Evolutionary conservation across 73 alveolate genomes (phyloP).

Genomic region (Breviolum minutum): DNA sequence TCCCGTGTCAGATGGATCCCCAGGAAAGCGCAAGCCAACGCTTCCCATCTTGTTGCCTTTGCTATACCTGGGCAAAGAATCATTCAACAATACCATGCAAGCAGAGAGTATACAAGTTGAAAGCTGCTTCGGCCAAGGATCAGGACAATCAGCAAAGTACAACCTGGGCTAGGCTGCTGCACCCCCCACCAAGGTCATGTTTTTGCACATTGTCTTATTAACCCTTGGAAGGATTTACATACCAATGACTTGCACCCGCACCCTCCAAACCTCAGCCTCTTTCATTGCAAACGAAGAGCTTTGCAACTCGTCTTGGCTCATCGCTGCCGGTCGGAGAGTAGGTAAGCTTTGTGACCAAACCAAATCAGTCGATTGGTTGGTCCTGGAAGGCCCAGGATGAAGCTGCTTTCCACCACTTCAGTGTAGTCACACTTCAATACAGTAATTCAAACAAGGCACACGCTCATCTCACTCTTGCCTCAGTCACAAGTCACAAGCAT

Average conservation of each 20-base stretch:
- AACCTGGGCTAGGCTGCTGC: background rate
- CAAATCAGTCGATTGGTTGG: background rate
- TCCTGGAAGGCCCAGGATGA: background rate
- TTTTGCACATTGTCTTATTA: background rate
- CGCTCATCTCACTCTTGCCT: slow-evolving; percentile 28
- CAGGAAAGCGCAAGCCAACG: slow-evolving; percentile 78
- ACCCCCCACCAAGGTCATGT: too few species aligned
- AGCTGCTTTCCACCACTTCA: background rate
- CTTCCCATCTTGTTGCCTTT: slow-evolving; percentile 22
- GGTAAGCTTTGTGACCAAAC: slow-evolving; percentile 30
- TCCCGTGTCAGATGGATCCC: slow-evolving; percentile 36
- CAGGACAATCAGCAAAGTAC: slow-evolving; percentile 38
- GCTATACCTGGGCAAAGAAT: slow-evolving; percentile 22
- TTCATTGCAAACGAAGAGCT: background rate
- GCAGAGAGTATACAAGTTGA: background rate
- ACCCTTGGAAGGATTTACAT: background rate
- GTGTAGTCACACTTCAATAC: background rate
- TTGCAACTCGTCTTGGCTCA: slow-evolving; percentile 49
- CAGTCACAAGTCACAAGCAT: background rate
- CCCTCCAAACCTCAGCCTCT: background rate
- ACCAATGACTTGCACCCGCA: background rate
- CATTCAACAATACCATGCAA: background rate
- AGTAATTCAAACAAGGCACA: background rate
- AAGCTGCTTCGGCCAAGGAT: background rate
- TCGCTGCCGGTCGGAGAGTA: slow-evolving; percentile 72